Evolutionary conservation across 768 basidiomycete genomes (phyloP).

Genomic region (Omphalotus guepiniiformis): DNA sequence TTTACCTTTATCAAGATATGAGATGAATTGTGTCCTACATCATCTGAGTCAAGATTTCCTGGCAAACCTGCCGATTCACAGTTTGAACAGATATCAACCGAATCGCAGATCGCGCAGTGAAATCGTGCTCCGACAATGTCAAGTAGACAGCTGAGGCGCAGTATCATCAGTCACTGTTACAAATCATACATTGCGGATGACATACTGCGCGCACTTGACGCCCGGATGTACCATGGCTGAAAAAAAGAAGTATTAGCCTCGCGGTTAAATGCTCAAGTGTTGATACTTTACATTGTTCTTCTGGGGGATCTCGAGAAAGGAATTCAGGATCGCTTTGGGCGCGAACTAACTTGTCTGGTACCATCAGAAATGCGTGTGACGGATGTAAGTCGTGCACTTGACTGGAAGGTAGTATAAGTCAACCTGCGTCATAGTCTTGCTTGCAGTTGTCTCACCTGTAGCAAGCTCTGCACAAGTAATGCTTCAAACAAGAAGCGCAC

Average conservation of each 20-base stretch:
- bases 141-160: slow-evolving; percentile 62
- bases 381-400: slow-evolving; percentile 93
- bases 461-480: slow-evolving; percentile 79
- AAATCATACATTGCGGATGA: slow-evolving; percentile 10
- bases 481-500: slow-evolving; percentile 76
- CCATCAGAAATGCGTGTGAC: slow-evolving; percentile 76
- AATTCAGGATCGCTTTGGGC: slow-evolving; percentile 37
- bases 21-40: slow-evolving; percentile 75
- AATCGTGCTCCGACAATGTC: slow-evolving; percentile 92
- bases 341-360: slow-evolving; percentile 58
- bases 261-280: slow-evolving; percentile 6
- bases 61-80: slow-evolving; percentile 86
- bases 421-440: neutral
- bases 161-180: neutral
- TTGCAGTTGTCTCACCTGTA: slow-evolving; percentile 52
- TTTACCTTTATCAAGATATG: slow-evolving; percentile 93
- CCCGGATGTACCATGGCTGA: slow-evolving; percentile 75
- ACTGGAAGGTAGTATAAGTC: slow-evolving; percentile 32
- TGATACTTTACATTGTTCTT: slow-evolving; percentile 54
- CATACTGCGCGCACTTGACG: slow-evolving; percentile 85
- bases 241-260: neutral
- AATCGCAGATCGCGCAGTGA: slow-evolving; percentile 87
- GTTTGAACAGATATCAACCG: slow-evolving; percentile 81
- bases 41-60: slow-evolving; percentile 72
- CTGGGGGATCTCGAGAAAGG: slow-evolving; percentile 35